Base-by-base conservation (phyloP, 2,329 filamentous ascomycete species). In the Sphaerostilbella broomeana region DNA sequence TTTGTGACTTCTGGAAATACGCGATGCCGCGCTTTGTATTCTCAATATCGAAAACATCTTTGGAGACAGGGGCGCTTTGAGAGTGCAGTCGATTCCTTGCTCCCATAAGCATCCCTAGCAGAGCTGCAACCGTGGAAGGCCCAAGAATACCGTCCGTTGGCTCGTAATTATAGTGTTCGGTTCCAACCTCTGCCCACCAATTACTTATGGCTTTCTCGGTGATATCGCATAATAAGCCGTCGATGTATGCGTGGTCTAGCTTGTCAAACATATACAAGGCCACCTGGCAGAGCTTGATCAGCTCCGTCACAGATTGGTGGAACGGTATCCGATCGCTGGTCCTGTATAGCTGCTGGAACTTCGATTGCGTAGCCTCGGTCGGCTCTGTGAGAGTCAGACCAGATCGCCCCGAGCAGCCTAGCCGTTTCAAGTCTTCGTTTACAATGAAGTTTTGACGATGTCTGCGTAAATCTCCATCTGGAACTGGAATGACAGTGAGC, bases 121-220 rank as follows among this genome's bases (percentile, higher is more conserved):
- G 63, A 2, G 86, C 90, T 16, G 89, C 80, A 6, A 97, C 88
- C 0, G 89, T 95, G 0, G 86, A 94, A 2, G 92, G 89, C 0
- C 92, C 92, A 3, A 98, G 67, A 16, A 94, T 88, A 10, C 90
- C 90, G 62, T 98, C 92, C 8, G 84, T 84, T 2, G 92, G 90
- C 60, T 97, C 92, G 22, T 88, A 77, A 40, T 90, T 94, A 67
- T 90, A 95, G 54, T 92, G 82, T 49, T 97, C 90, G 1, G 81
- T 82, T 2, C 92, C 92, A 44, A 95, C 83, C 53, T 95, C 86
- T 1, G 85, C 81, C 92, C 92, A 97, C 92, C 92, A 98, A 59
- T 95, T 86, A 46, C 81, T 83, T 51, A 97, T 79, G 2, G 89
- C 87, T 46, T 75, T 81, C 59, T 98, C 92, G 0, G 92, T 97